A percentile compares a stretch with the other conserved stretches of the same genome.
phyloP scores from a whole-genome alignment of 192 early-diverging fungal species.

The Polychytrium aggregatum region DNA sequence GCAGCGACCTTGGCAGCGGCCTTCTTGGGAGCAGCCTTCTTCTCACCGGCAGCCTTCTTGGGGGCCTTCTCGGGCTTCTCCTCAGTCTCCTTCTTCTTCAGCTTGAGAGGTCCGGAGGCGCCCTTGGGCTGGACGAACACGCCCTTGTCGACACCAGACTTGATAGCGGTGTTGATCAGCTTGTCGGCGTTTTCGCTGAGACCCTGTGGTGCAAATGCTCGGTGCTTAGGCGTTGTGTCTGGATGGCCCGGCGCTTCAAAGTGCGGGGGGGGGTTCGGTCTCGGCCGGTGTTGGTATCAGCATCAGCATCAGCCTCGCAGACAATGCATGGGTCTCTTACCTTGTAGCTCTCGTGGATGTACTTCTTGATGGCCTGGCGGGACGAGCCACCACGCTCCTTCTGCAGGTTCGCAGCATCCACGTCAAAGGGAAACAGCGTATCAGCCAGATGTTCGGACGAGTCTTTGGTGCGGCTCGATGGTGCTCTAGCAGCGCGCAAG shows the following conservation, averaged over 20 bases:
- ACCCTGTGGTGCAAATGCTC: conserved; percentile 2
- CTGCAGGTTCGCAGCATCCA: no score
- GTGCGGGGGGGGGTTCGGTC: no score
- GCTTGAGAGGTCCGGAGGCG: conserved; percentile 44
- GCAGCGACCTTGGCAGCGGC: conserved; percentile 35
- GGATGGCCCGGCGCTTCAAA: background rate
- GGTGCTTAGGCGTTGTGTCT: conserved; percentile 2
- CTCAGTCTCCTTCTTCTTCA: conserved; percentile 26
- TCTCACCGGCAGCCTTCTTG: conserved; percentile 28
- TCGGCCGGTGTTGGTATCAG: no score
- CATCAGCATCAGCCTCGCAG: no score
- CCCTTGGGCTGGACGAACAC: conserved; percentile 48
- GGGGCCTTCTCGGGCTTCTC: conserved; percentile 25
- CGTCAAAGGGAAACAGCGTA: no score
- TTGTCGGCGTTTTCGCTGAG: conserved; percentile 30
- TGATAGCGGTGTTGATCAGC: conserved; percentile 47
- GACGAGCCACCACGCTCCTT: conserved; percentile 60
- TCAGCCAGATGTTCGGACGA: no score
- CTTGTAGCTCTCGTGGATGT: conserved; percentile 54
- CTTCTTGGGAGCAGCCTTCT: no score
- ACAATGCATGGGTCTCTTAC: conserved; percentile 10
- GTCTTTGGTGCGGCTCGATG: no score
- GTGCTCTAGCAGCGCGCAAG: no score
- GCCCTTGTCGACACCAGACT: conserved; percentile 43
- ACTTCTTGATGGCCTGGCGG: conserved; percentile 61